Percentiles rank a stretch among this genome's conserved stretches.
Conservation (phyloP, 169 alveolate species). For the Prorocentrum cordatum region DNA sequence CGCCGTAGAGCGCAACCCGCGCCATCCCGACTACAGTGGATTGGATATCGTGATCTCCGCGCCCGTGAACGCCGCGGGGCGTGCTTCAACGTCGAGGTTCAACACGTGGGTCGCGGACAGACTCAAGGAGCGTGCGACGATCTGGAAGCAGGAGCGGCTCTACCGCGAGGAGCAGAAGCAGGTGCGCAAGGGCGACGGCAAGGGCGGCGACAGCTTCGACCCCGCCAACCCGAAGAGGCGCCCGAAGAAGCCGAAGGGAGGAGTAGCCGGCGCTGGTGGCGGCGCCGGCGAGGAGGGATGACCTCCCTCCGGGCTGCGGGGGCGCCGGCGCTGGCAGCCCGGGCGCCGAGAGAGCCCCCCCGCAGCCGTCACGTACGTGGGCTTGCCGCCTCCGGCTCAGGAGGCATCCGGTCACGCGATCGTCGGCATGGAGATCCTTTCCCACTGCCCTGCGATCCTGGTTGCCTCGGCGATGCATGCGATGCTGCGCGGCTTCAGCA, state of each 20-base stretch:
- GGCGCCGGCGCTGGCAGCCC: neutral
- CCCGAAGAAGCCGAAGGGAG: no score
- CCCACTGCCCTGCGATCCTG: conserved; percentile 48
- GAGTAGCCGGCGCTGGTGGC: no score
- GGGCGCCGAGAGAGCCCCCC: neutral
- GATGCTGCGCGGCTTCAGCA: no score
- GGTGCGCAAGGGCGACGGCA: neutral
- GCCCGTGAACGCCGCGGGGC: neutral
- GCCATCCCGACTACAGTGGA: no score
- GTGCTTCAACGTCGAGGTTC: neutral
- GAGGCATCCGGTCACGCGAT: neutral
- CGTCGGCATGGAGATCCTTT: conserved; percentile 27
- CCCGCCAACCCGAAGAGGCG: no score
- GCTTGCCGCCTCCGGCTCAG: no score
- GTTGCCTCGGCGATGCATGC: no score
- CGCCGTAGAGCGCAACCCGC: conserved; percentile 18
- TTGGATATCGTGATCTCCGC: neutral
- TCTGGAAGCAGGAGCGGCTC: no score
- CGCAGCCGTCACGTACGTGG: neutral
- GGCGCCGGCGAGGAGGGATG: no score
- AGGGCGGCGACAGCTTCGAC: neutral
- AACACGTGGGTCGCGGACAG: no score
- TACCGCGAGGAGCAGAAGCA: neutral
- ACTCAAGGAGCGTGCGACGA: no score
- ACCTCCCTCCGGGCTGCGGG: no score